phyloP scores from a whole-genome alignment of 192 early-diverging fungal species.

The Backusella tarrabulga region DNA sequence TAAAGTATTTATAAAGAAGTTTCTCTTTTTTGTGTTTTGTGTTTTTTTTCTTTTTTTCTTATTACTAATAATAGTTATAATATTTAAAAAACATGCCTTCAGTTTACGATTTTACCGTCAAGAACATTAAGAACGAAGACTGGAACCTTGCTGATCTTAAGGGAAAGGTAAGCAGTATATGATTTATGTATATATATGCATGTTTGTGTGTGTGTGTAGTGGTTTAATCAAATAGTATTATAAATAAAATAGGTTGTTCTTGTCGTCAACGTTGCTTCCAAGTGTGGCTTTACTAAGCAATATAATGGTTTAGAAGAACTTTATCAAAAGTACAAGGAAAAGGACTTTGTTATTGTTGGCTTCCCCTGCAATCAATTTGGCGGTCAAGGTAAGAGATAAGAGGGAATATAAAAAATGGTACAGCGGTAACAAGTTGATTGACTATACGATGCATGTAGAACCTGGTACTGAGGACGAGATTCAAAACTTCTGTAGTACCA shows the following conservation, averaged over 20 bases:
- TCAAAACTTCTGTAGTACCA: conserved; percentile 58
- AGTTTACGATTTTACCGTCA: conserved; percentile 33
- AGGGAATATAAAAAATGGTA: neutral
- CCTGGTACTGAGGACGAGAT: conserved; percentile 53
- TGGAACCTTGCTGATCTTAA: conserved; percentile 26
- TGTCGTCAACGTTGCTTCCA: conserved; percentile 87
- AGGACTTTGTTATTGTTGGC: conserved; percentile 79
- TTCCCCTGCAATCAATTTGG: conserved; percentile 93
- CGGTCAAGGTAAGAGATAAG: conserved; percentile 44
- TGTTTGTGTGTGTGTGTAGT: too few species aligned
- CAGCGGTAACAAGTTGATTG: neutral
- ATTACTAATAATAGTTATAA: neutral
- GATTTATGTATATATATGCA: too few species aligned
- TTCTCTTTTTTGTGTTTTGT: neutral
- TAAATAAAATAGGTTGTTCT: conserved; percentile 38
- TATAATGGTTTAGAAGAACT: conserved; percentile 70
- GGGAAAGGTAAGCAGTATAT: conserved; percentile 24
- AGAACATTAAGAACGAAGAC: conserved; percentile 23
- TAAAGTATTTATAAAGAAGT: neutral
- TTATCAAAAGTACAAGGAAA: conserved; percentile 58
- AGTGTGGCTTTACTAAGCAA: conserved; percentile 87
- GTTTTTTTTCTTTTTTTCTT: neutral
- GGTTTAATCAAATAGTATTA: neutral
- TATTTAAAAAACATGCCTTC: conserved; percentile 14
- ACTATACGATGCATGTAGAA: conserved; percentile 16